Evolutionary conservation across 2,329 filamentous ascomycete genomes (phyloP), one percentile per base, ranked within the genome.

Genomic region (Trichoderma harzianum): DNA sequence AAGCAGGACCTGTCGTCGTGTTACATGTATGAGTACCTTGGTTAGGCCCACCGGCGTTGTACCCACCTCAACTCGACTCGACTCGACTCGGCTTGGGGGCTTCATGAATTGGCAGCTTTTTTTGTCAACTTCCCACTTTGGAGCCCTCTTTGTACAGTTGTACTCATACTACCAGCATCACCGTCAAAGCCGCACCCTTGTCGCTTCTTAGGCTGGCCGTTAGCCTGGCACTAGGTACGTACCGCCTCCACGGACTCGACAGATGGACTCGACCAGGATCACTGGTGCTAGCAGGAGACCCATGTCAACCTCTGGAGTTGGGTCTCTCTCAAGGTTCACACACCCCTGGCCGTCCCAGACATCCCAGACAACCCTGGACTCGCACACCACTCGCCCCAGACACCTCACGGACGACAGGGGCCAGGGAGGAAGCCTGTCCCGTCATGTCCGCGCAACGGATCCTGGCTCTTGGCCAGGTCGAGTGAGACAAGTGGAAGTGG

Each of bases 401-500:
- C 65, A 72, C 65, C 65, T 72, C 66, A 70, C 71, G 71, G 71
- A 57, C 71, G 66, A 72, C 71, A 72, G 71, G 66, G 71, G 71
- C 58, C 71, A 62, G 66, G 65, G 71, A 67, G 61, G 53, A 66
- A 67, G 71, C 65, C 58, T 70, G 66, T 64, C 71, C 71, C 70
- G 70, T 68, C 70, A 71, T 71, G 66, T 63, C 71, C 71, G 71
- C 71, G 71, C 71, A 73, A 73, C 71, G 72, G 66, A 72, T 74
- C 76, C 74, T 74, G 74, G 72, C 72, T 75, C 73, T 74, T 74
- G 74, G 75, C 75, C 77, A 60, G 72, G 62, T 83, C 80, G 83
- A 85, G 84, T 86, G 85, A 87, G 85, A 86, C 84, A 85, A 60
- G 34, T 62, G 58, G 55, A 60, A 55, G 65, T 69, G 66, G 66